Conservation (phyloP, 768 basidiomycete genomes). For the Leccinum disarticulatum region DNA sequence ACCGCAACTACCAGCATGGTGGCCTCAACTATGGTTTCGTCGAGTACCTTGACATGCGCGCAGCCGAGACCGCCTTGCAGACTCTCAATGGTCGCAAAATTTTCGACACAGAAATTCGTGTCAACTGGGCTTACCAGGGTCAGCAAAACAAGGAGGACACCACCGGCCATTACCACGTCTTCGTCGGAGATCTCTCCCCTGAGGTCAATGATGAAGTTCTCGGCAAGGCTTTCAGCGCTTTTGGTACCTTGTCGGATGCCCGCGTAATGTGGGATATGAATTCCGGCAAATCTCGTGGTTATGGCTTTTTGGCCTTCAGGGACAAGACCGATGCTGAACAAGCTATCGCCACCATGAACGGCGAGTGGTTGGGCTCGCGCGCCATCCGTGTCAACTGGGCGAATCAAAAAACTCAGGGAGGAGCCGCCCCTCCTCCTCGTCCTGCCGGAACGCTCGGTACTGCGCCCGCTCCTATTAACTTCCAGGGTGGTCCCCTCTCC, state of each 20-base stretch:
- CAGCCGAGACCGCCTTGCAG: constrained; percentile 97
- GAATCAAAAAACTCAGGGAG: constrained; percentile 94
- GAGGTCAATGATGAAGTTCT: constrained; percentile 99
- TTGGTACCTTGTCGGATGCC: constrained; percentile 95
- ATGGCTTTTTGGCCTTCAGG: constrained; percentile 97
- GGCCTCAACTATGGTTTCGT: no score
- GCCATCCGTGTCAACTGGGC: constrained; percentile 99
- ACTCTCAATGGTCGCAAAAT: constrained; percentile 99
- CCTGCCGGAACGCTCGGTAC: constrained; percentile 49
- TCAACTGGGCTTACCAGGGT: constrained; percentile 99
- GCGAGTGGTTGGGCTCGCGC: constrained; percentile 97
- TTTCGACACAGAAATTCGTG: constrained; percentile 98
- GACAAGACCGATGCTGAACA: constrained; percentile 99
- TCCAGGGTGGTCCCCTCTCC: constrained; percentile 83
- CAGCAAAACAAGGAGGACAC: constrained; percentile 99
- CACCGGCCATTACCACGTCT: constrained; percentile 95
- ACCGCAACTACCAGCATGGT: no score
- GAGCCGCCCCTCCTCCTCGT: constrained; percentile 39
- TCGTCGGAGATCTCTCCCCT: constrained; percentile 98
- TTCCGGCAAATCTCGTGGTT: constrained; percentile 96
- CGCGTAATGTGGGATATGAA: constrained; percentile 99
- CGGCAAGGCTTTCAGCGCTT: constrained; percentile 94
- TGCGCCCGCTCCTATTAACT: constrained; percentile 89
- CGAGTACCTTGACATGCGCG: constrained; percentile 98
- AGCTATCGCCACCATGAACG: constrained; percentile 99